Percentiles rank a stretch among this genome's conserved stretches.
Conservation (phyloP, 352 stramenopile genomes). For the Phytopythium sindhum region DNA sequence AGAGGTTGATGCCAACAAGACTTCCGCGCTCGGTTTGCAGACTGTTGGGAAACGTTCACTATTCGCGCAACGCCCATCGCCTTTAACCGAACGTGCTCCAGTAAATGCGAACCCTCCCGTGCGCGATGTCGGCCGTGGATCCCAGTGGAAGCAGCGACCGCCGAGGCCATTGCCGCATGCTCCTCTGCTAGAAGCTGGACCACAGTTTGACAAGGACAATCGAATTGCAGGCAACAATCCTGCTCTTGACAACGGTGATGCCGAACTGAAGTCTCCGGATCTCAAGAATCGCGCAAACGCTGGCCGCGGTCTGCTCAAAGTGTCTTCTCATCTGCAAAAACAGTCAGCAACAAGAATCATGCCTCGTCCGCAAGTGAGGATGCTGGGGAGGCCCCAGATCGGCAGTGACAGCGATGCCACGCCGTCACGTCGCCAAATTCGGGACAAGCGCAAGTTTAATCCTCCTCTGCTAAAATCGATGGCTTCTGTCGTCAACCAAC, state of each 20-base stretch:
- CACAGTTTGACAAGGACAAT: neutral
- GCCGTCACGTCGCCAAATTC: neutral
- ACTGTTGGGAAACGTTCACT: neutral
- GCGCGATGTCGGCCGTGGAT: too few species aligned
- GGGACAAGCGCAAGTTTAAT: slow-evolving; percentile 3
- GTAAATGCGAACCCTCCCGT: neutral
- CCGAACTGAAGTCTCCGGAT: neutral
- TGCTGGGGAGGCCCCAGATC: neutral
- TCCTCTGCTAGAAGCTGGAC: neutral
- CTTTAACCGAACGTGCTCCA: neutral
- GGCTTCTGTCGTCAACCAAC: neutral
- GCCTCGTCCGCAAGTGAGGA: neutral
- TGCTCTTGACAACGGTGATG: neutral
- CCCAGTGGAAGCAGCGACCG: neutral
- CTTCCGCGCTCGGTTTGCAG: neutral
- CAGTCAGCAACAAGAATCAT: neutral
- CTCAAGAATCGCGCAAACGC: neutral
- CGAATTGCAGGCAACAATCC: neutral
- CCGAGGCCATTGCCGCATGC: neutral
- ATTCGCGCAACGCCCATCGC: neutral
- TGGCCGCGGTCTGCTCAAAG: neutral
- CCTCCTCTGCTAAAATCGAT: neutral
- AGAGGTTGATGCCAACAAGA: neutral
- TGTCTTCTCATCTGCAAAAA: neutral
- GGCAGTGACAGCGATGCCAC: neutral